Evolutionary conservation across 257 asterid genomes (phyloP).

Genomic region (Orobanche coerulescens): DNA sequence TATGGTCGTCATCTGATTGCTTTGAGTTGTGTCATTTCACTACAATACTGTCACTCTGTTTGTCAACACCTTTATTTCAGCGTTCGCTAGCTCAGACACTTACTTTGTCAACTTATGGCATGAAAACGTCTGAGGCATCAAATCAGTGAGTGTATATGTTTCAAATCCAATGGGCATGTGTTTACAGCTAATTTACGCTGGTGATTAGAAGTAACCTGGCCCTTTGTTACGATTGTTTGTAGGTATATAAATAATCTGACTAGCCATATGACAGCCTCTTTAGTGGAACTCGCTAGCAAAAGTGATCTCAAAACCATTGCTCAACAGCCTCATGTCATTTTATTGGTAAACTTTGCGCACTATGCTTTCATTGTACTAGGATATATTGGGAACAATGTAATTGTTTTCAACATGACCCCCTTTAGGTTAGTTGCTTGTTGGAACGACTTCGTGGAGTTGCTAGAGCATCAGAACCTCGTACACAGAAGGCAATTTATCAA

Average conservation of each 20-base stretch:
- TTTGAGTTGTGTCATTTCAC: neutral
- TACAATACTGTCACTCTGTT: neutral
- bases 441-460: conserved; percentile 99
- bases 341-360: conserved; percentile 46
- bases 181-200: conserved; percentile 12
- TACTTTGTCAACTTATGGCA: conserved; percentile 67
- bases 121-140: conserved; percentile 51
- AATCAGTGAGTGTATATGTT: conserved; percentile 49
- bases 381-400: conserved; percentile 6
- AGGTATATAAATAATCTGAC: conserved; percentile 69
- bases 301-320: conserved; percentile 65
- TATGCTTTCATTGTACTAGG: conserved; percentile 6
- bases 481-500: conserved; percentile 81
- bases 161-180: neutral
- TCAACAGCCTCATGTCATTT: conserved; percentile 79
- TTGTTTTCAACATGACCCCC: conserved; percentile 23
- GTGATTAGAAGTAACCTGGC: conserved; percentile 15
- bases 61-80: conserved; percentile 36
- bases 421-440: conserved; percentile 78
- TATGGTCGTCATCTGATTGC: neutral
- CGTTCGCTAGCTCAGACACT: conserved; percentile 91
- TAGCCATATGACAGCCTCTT: conserved; percentile 58
- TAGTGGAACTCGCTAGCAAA: conserved; percentile 65
- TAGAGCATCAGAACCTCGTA: conserved; percentile 82
- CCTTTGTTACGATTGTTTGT: conserved; percentile 20